phyloP scores from a whole-genome alignment of 257 asterid species.

The Fraxinus americana region DNA sequence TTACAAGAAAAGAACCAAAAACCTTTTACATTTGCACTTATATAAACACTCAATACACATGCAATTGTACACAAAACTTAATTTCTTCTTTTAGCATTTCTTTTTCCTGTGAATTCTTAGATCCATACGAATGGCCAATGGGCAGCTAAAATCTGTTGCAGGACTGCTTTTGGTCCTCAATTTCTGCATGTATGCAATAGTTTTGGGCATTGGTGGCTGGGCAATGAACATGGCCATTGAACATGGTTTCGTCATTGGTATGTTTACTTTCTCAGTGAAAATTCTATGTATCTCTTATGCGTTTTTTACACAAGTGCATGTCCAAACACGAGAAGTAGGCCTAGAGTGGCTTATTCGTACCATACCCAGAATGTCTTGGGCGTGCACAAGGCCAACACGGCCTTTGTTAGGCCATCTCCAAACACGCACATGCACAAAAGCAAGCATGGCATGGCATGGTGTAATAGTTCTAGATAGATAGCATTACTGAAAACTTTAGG shows the following conservation, averaged over 20 bases:
- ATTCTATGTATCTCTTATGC: neutral
- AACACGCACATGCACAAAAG: neutral
- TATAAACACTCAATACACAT: conserved; percentile 39
- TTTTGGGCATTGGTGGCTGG: conserved; percentile 83
- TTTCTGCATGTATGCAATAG: conserved; percentile 79
- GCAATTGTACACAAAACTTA: conserved; percentile 16
- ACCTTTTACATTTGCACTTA: conserved; percentile 21
- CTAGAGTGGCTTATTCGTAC: neutral
- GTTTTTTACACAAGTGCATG: neutral
- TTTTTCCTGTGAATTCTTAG: neutral
- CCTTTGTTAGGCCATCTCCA: neutral
- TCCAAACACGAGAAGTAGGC: neutral
- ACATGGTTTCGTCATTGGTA: conserved; percentile 81
- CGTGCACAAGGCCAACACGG: neutral
- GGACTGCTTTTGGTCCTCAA: conserved; percentile 70
- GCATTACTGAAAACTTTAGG: neutral
- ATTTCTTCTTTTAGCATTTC: neutral
- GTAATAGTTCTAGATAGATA: too few species aligned
- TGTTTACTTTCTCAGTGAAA: neutral
- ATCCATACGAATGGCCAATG: conserved; percentile 47
- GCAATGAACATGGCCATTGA: conserved; percentile 75
- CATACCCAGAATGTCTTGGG: neutral
- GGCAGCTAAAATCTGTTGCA: conserved; percentile 56
- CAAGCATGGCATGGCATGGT: neutral
- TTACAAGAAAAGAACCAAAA: conserved; percentile 81